Evolutionary conservation across 2,329 filamentous ascomycete species (phyloP).

Genomic region (Anthostomella pinea): DNA sequence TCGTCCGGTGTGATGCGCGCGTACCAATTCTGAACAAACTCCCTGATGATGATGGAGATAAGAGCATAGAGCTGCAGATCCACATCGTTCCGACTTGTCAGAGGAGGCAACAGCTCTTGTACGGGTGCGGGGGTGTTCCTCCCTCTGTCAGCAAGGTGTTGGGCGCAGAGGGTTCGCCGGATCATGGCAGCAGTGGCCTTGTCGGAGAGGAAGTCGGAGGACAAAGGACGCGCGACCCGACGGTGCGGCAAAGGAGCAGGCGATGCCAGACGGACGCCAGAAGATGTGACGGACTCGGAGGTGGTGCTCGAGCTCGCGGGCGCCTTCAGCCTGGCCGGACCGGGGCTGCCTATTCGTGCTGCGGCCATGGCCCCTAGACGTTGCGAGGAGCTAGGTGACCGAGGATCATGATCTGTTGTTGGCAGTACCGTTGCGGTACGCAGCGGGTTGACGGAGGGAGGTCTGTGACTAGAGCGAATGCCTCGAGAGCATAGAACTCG

Average conservation of each 20-base stretch:
- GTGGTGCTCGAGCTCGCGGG: slow-evolving; percentile 26
- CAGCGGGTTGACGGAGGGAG: slow-evolving; percentile 3
- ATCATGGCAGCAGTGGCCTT: slow-evolving; percentile 78
- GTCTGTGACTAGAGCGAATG: slow-evolving; percentile 4
- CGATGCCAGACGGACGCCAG: slow-evolving; percentile 21
- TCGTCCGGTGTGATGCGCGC: slow-evolving; percentile 87
- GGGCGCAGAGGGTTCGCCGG: slow-evolving; percentile 79
- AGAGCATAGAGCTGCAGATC: slow-evolving; percentile 92
- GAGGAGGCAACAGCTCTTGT: slow-evolving; percentile 78
- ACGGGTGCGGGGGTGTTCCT: slow-evolving; percentile 57
- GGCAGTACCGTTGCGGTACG: background rate
- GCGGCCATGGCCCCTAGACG: slow-evolving; percentile 25
- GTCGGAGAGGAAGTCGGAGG: slow-evolving; percentile 63
- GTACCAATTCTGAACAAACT: slow-evolving; percentile 94
- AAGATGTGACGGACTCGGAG: slow-evolving; percentile 21
- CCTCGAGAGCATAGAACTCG: slow-evolving; percentile 2
- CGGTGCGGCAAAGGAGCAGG: slow-evolving; percentile 31
- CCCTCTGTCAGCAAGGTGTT: slow-evolving; percentile 59
- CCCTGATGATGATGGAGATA: slow-evolving; percentile 82
- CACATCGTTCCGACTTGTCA: slow-evolving; percentile 92
- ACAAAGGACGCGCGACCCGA: slow-evolving; percentile 29
- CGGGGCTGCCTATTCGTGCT: slow-evolving; percentile 20
- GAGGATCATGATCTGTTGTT: slow-evolving; percentile 2
- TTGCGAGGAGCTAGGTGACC: background rate
- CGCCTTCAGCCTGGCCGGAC: slow-evolving; percentile 20